Conservation (phyloP, 1,139 yeast species). For the Kluyveromyces sp. region DNA sequence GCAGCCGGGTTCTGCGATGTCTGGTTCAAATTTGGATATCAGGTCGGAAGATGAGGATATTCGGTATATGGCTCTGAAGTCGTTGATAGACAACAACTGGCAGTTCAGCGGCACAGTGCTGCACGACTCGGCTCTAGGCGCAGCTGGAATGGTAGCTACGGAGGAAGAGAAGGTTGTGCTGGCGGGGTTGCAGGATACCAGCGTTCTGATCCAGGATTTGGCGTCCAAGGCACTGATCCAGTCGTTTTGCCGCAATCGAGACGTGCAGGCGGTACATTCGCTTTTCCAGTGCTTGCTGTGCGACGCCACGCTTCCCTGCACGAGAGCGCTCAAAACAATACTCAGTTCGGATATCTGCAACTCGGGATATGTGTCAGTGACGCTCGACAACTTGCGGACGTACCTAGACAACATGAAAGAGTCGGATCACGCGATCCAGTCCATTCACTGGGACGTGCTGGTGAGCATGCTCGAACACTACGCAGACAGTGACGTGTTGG, state of each 20-base stretch:
- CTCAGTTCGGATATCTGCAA: neutral
- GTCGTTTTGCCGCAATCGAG: constrained; percentile 2
- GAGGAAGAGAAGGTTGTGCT: constrained; percentile 2
- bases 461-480: constrained; percentile 3
- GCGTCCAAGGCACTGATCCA: constrained; percentile 2
- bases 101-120: neutral
- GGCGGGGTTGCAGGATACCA: constrained; percentile 1
- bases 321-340: constrained; percentile 8
- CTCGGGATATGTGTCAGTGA: neutral
- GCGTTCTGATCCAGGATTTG: constrained; percentile 6
- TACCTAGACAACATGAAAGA: neutral
- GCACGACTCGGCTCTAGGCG: neutral
- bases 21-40: neutral
- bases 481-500: constrained; percentile 1
- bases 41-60: constrained; percentile 4
- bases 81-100: constrained; percentile 4
- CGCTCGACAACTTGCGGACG: neutral
- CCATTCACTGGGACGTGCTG: constrained; percentile 7
- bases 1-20: neutral
- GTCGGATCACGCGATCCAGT: constrained; percentile 1
- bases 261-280: neutral
- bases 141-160: neutral
- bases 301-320: constrained; percentile 5
- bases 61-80: constrained; percentile 7
- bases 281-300: constrained; percentile 1